Evolutionary conservation across 805 yeast genomes (phyloP).

Genomic region (Teunomyces lycoperdinae): DNA sequence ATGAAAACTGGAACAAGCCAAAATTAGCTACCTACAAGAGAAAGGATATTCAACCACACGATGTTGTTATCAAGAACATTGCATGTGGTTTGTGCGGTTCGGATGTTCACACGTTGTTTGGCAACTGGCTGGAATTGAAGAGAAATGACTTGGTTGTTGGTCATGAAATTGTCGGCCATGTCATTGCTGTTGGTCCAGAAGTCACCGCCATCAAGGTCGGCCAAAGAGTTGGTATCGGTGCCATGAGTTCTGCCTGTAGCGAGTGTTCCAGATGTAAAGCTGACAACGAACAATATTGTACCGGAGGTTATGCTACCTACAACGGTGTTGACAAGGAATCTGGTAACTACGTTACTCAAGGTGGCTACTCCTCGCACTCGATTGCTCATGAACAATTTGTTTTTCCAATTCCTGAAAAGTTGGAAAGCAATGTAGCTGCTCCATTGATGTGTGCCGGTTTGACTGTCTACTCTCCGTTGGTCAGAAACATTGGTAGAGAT

Average conservation of each 20-base stretch:
- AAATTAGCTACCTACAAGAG: conserved; percentile 49
- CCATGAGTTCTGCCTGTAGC: conserved; percentile 59
- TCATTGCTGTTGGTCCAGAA: conserved; percentile 52
- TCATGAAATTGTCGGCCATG: conserved; percentile 44
- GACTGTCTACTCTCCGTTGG: conserved; percentile 67
- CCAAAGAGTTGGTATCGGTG: conserved; percentile 80
- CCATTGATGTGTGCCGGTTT: conserved; percentile 79
- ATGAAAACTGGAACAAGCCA: conserved; percentile 55
- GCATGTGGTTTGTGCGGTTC: conserved; percentile 54
- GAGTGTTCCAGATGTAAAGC: conserved; percentile 18
- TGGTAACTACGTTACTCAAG: conserved; percentile 55
- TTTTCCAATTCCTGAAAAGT: conserved; percentile 54
- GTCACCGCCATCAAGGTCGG: conserved; percentile 57
- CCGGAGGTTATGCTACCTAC: conserved; percentile 18
- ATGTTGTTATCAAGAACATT: conserved; percentile 15
- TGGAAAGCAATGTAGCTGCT: conserved; percentile 54
- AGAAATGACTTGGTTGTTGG: conserved; percentile 43
- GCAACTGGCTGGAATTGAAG: conserved; percentile 47
- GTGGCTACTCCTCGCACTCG: conserved; percentile 69
- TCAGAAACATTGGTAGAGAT: conserved; percentile 35
- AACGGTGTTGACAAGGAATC: conserved; percentile 18
- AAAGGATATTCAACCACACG: conserved; percentile 29
- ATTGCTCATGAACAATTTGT: conserved; percentile 63
- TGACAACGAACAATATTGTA: conserved; percentile 38
- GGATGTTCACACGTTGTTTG: conserved; percentile 52